A percentile compares a stretch with the other conserved stretches of the same genome.
phyloP scores from a whole-genome alignment of 805 yeast genomes.

The Lipomyces kockii region DNA sequence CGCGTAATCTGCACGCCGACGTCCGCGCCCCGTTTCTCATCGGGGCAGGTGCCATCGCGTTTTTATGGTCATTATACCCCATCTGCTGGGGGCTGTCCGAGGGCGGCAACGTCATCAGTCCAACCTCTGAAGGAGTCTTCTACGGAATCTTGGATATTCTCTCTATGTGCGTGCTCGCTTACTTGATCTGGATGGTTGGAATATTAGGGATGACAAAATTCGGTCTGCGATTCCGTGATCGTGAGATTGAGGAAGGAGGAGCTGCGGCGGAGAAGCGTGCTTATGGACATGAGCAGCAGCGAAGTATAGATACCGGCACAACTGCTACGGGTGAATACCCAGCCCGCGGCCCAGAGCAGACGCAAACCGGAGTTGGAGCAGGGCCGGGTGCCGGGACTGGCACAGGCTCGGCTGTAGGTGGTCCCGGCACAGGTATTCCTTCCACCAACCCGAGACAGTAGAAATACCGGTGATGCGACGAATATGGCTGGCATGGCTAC shows the following conservation, averaged over 20 bases:
- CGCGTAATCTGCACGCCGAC: neutral
- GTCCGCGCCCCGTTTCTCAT: neutral
- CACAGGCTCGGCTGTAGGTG: neutral
- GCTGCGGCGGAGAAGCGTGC: neutral
- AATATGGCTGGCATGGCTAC: too few species aligned
- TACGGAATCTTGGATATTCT: slow-evolving; percentile 62
- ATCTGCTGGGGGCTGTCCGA: slow-evolving; percentile 60
- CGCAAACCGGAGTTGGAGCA: neutral
- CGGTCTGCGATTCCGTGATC: neutral
- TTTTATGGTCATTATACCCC: slow-evolving; percentile 49
- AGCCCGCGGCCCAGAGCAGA: neutral
- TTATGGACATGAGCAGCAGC: neutral
- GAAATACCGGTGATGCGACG: too few species aligned
- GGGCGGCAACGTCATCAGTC: slow-evolving; percentile 65
- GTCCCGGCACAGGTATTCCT: neutral
- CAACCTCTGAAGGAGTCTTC: slow-evolving; percentile 61
- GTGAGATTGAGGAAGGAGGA: neutral
- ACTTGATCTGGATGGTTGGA: slow-evolving; percentile 16
- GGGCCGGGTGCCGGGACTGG: neutral
- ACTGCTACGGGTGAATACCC: neutral
- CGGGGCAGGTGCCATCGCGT: slow-evolving; percentile 4
- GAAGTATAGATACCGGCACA: neutral
- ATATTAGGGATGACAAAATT: neutral
- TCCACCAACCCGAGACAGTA: too few species aligned
- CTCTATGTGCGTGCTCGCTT: slow-evolving; percentile 45